These are phyloP conservation scores for Vaucheria bursata DNA, from an alignment of 352 stramenopile species.

Conservation along the genomic window DNA sequence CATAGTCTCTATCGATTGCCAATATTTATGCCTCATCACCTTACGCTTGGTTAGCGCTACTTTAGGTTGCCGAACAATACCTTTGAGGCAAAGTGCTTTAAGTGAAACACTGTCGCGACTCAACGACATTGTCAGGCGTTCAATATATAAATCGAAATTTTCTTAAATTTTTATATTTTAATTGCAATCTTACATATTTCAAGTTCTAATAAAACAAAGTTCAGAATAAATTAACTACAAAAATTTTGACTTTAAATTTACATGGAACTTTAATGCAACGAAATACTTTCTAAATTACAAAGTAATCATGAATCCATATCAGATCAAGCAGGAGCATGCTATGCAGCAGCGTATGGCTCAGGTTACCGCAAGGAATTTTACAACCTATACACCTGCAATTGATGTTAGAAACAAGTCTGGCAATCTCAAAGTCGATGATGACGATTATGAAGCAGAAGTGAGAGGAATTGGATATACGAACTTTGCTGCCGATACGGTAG, in stretches of 20 bases:
- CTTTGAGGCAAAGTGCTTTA: constrained; percentile 3
- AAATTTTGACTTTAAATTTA: too few species aligned
- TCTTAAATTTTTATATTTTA: too few species aligned
- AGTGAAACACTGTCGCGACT: background rate
- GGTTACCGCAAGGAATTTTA: background rate
- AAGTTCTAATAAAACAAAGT: too few species aligned
- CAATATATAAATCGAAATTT: background rate
- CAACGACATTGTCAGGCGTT: background rate
- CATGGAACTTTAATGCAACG: too few species aligned
- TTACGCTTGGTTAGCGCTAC: background rate
- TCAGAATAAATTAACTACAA: too few species aligned
- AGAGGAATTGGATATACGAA: background rate
- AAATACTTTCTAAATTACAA: too few species aligned
- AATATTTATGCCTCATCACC: background rate
- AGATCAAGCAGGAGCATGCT: background rate
- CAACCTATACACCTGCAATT: background rate
- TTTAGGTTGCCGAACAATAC: background rate
- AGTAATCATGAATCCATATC: too few species aligned
- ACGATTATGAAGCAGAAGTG: background rate
- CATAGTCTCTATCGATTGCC: background rate
- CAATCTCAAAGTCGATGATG: background rate
- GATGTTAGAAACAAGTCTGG: too few species aligned
- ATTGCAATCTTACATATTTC: too few species aligned
- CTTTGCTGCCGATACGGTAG: too few species aligned
- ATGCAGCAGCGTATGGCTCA: background rate